Evolutionary conservation across 345 rosid species (phyloP).

Genomic region (Jatropha curcas): DNA sequence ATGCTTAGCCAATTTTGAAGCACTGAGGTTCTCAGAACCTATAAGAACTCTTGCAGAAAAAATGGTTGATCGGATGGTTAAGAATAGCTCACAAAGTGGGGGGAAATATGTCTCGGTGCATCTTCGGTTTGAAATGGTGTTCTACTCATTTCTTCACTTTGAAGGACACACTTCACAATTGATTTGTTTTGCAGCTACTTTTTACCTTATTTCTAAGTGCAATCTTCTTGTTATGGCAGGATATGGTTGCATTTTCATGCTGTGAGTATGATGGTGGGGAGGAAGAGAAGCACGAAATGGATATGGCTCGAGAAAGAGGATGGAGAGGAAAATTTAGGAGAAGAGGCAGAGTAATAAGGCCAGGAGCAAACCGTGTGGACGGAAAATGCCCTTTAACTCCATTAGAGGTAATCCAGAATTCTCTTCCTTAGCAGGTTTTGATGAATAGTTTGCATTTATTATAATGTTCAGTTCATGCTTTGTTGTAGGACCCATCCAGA

Average conservation of each 20-base stretch:
- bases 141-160: constrained; percentile 15
- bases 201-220: constrained; percentile 13
- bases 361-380: constrained; percentile 86
- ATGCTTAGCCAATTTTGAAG: constrained; percentile 87
- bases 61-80: constrained; percentile 89
- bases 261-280: constrained; percentile 96
- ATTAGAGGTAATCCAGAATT: constrained; percentile 57
- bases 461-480: neutral
- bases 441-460: neutral
- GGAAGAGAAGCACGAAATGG: constrained; percentile 89
- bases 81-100: constrained; percentile 55
- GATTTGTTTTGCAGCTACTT: neutral
- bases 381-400: constrained; percentile 98
- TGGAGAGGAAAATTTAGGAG: constrained; percentile 97
- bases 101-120: constrained; percentile 96
- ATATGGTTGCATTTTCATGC: constrained; percentile 98
- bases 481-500: neutral
- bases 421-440: neutral
- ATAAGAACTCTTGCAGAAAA: constrained; percentile 81
- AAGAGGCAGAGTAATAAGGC: constrained; percentile 84
- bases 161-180: neutral
- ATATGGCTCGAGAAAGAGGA: constrained; percentile 83
- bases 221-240: constrained; percentile 42
- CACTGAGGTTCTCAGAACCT: constrained; percentile 80
- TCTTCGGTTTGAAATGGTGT: constrained; percentile 92